These are phyloP conservation scores for Colletotrichum simmondsii DNA, from an alignment of 2,329 filamentous ascomycete genomes.

Conservation along the genomic window DNA sequence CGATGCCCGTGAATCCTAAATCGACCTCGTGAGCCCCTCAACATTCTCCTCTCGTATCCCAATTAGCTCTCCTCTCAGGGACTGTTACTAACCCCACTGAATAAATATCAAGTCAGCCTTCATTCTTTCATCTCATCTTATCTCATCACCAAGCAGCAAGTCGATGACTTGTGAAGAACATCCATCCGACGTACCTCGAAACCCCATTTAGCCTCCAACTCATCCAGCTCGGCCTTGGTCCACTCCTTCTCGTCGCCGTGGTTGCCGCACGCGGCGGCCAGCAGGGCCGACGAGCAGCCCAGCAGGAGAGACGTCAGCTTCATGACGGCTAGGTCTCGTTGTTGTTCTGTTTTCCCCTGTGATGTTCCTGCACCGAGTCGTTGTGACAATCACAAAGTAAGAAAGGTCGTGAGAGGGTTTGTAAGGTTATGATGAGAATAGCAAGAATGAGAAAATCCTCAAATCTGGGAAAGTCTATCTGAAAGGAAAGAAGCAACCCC, in stretches of 20 bases:
- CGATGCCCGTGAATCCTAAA: slow-evolving; percentile 74
- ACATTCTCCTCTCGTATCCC: background rate
- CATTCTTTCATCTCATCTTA: no score
- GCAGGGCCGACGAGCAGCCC: slow-evolving; percentile 35
- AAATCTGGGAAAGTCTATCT: background rate
- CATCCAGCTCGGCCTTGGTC: slow-evolving; percentile 60
- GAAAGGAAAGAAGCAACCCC: background rate
- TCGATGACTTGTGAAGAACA: no score
- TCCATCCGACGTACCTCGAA: slow-evolving; percentile 54
- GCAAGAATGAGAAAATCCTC: background rate
- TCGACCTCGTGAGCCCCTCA: slow-evolving; percentile 56
- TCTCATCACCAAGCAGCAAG: no score
- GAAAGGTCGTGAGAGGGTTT: background rate
- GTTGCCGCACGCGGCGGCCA: slow-evolving; percentile 44
- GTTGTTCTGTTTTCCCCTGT: no score
- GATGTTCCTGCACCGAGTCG: background rate
- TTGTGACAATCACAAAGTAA: background rate
- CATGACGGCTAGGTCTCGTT: slow-evolving; percentile 10
- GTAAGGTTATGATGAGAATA: background rate
- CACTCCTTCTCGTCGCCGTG: slow-evolving; percentile 54
- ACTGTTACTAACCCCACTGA: slow-evolving; percentile 32
- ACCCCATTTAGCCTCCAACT: slow-evolving; percentile 68
- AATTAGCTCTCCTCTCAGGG: no score
- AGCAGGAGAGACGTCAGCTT: slow-evolving; percentile 30
- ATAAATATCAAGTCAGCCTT: background rate